Evolutionary conservation across 2,329 filamentous ascomycete genomes (phyloP).

Genomic region (Acrocalymma vagum): DNA sequence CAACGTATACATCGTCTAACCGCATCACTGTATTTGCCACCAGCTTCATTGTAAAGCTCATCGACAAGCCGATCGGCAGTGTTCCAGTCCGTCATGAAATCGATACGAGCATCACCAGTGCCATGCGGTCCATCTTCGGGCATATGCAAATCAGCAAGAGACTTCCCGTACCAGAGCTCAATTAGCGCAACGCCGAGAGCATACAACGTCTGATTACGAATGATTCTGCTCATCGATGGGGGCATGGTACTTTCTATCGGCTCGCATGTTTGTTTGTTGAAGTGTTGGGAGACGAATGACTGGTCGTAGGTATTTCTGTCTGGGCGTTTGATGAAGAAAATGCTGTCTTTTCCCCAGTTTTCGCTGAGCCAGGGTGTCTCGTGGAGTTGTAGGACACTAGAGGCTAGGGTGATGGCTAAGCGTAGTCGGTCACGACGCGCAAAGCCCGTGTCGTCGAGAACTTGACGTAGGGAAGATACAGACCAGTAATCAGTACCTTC

Average conservation of each 20-base stretch:
- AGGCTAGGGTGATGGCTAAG: conserved; percentile 27
- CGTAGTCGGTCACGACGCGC: conserved; percentile 21
- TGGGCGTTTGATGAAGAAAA: conserved; percentile 27
- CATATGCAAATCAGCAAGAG: conserved; percentile 27
- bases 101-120: conserved; percentile 8
- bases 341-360: conserved; percentile 30
- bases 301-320: conserved; percentile 21
- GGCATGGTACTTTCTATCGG: background rate
- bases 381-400: conserved; percentile 30
- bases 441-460: conserved; percentile 21
- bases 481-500: conserved; percentile 20
- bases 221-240: conserved; percentile 19
- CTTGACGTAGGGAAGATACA: conserved; percentile 17
- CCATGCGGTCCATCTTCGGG: conserved; percentile 13
- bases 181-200: conserved; percentile 43
- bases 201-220: conserved; percentile 43
- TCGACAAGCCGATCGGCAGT: conserved; percentile 34
- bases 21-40: conserved; percentile 37
- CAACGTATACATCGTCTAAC: conserved; percentile 42
- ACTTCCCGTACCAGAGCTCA: conserved; percentile 41
- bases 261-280: conserved; percentile 5
- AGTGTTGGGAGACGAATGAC: conserved; percentile 22
- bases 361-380: conserved; percentile 33
- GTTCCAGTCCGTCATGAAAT: conserved; percentile 29
- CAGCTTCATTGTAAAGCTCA: conserved; percentile 36